Conservation (phyloP, 352 stramenopile genomes). For the Globisporangium iwayamae region DNA sequence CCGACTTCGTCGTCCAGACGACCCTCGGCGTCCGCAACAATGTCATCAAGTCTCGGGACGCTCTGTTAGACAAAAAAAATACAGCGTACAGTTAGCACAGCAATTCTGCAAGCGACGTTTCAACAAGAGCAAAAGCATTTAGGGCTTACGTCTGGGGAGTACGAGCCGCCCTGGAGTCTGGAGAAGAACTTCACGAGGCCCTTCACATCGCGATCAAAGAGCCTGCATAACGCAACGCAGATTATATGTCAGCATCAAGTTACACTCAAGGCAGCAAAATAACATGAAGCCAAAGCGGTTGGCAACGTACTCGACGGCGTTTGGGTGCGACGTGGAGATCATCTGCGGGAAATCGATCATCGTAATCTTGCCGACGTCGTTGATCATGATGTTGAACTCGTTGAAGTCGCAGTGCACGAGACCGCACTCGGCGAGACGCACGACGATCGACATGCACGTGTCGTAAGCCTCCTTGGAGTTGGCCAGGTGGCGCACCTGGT, state of each 20-base stretch:
- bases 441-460: constrained; percentile 94
- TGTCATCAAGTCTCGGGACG: constrained; percentile 58
- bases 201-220: constrained; percentile 95
- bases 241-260: not conserved
- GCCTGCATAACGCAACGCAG: constrained; percentile 25
- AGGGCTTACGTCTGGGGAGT: constrained; percentile 81
- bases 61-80: constrained; percentile 22
- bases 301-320: constrained; percentile 92
- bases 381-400: constrained; percentile 99
- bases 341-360: constrained; percentile 99
- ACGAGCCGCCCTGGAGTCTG: constrained; percentile 73
- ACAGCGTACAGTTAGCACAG: no score
- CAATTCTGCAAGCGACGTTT: constrained; percentile 14
- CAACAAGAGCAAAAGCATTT: constrained; percentile 14
- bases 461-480: constrained; percentile 96
- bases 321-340: constrained; percentile 97
- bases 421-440: constrained; percentile 95
- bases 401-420: constrained; percentile 99
- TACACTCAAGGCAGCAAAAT: not conserved
- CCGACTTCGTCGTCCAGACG: constrained; percentile 69
- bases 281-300: not conserved
- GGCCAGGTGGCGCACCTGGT: constrained; percentile 91
- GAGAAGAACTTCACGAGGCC: constrained; percentile 96
- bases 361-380: constrained; percentile 92
- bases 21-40: constrained; percentile 56